Conservation (phyloP, 176 grass and related monocot genomes). For the Aegilops sharonensis region DNA sequence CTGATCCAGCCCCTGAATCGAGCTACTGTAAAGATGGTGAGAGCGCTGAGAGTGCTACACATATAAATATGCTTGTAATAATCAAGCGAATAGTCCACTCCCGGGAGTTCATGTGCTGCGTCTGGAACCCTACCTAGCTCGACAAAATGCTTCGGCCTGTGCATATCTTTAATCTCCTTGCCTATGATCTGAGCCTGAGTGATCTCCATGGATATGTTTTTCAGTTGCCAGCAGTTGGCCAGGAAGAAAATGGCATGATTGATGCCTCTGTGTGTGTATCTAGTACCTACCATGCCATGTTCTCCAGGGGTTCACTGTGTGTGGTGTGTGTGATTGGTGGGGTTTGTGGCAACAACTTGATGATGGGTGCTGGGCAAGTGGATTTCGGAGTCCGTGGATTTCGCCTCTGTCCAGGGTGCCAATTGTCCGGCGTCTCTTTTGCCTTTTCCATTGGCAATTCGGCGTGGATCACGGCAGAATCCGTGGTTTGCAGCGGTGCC, state of each 20-base stretch:
- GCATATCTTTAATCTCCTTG: conserved; percentile 8
- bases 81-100: conserved; percentile 30
- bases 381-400: conserved; percentile 23
- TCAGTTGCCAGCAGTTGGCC: conserved; percentile 16
- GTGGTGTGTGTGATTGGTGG: conserved; percentile 5
- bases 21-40: conserved; percentile 36
- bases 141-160: conserved; percentile 1
- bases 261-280: too few relatives aligned
- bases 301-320: not conserved
- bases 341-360: conserved; percentile 17
- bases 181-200: not conserved
- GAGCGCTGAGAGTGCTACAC: conserved; percentile 18
- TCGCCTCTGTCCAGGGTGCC: not conserved
- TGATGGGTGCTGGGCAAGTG: conserved; percentile 21
- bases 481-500: conserved; percentile 14
- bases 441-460: not conserved
- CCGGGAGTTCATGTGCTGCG: not conserved
- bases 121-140: conserved; percentile 6
- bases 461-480: not conserved
- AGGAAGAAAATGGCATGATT: too few relatives aligned
- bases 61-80: conserved; percentile 33
- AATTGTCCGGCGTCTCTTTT: not conserved
- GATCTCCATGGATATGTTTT: conserved; percentile 27
- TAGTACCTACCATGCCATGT: too few relatives aligned
- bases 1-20: conserved; percentile 25